Evolutionary conservation across 2,329 filamentous ascomycete species (phyloP).

Genomic region (Claviceps monticola): DNA sequence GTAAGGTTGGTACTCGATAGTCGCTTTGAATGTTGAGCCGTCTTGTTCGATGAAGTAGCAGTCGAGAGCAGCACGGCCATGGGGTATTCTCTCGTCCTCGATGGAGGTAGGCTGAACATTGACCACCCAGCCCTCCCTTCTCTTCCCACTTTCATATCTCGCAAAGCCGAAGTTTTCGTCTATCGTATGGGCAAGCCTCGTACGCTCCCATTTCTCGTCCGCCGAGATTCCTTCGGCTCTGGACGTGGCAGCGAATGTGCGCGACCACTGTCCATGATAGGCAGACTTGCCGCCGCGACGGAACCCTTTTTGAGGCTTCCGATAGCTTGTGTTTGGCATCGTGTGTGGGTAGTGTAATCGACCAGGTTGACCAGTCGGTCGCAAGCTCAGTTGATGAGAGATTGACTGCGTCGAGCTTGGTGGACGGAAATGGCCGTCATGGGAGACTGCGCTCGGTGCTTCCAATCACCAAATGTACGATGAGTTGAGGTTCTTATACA

Average conservation of each 20-base stretch:
- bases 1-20: constrained; percentile 91
- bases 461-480: neutral
- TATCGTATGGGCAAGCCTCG: constrained; percentile 70
- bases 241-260: constrained; percentile 68
- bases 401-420: constrained; percentile 8
- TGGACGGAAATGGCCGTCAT: constrained; percentile 9
- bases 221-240: constrained; percentile 76
- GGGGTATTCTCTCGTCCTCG: constrained; percentile 70
- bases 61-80: constrained; percentile 80
- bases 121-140: constrained; percentile 78
- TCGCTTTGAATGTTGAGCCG: constrained; percentile 84
- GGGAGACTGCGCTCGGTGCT: constrained; percentile 3
- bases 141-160: constrained; percentile 76
- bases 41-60: constrained; percentile 95
- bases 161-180: constrained; percentile 93
- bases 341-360: neutral
- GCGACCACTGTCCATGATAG: constrained; percentile 55
- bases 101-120: constrained; percentile 87
- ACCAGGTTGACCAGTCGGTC: neutral
- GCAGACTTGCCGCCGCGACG: constrained; percentile 54
- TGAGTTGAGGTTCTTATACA: neutral
- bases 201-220: constrained; percentile 84
- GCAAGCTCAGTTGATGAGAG: constrained; percentile 9
- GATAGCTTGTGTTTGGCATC: constrained; percentile 47
- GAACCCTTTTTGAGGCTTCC: constrained; percentile 50